Conservation (phyloP, 805 yeast genomes). For the Candida qinlingensis region DNA sequence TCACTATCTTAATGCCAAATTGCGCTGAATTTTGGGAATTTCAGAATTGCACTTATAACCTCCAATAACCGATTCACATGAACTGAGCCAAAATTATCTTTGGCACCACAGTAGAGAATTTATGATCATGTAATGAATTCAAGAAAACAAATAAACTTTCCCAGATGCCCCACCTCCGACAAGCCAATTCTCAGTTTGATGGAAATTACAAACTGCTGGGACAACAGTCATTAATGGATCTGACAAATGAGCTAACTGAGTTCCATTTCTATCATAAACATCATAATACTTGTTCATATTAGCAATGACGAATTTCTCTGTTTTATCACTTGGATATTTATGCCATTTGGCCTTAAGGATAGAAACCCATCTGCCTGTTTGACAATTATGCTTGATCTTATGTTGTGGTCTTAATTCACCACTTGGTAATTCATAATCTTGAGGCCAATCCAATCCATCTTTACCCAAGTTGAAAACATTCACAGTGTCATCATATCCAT, state of each 20-base stretch:
- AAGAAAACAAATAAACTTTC: constrained; percentile 56
- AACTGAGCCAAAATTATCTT: no score
- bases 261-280: constrained; percentile 71
- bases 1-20: no score
- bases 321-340: constrained; percentile 56
- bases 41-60: no score
- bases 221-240: constrained; percentile 72
- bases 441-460: constrained; percentile 15
- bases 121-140: not conserved
- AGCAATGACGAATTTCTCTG: constrained; percentile 83
- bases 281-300: constrained; percentile 90
- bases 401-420: constrained; percentile 51
- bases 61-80: no score
- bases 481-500: constrained; percentile 88
- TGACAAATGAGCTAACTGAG: constrained; percentile 69
- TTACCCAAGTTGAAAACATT: constrained; percentile 57
- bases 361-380: constrained; percentile 95
- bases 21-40: no score
- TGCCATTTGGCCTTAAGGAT: constrained; percentile 91
- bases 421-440: constrained; percentile 14
- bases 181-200: constrained; percentile 83
- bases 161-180: constrained; percentile 96
- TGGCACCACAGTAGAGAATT: no score
- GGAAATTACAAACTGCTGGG: constrained; percentile 84
- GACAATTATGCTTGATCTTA: constrained; percentile 82